Base-by-base conservation (phyloP, 495 filamentous ascomycete species). In the Aspergillus incahuasiensis region DNA sequence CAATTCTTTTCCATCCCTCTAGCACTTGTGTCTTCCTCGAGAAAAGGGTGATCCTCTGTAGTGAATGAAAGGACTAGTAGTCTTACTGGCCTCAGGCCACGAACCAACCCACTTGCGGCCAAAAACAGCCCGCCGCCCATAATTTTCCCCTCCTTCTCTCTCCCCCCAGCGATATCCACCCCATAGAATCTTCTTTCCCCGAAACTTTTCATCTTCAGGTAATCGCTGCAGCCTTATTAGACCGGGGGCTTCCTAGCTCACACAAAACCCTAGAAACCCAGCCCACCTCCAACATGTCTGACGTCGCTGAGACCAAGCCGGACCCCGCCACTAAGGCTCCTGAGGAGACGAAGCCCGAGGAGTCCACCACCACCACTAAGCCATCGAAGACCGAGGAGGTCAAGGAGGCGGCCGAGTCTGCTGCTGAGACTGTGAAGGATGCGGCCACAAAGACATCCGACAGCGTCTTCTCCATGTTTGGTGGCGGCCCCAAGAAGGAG, bases 381-480 rank as follows among this genome's bases (percentile, higher is more conserved):
- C 56, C 64, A 34, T 65, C 63, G 24, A 63, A 69, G 49, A 65
- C 71, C 19, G 69, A 74, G 56, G 63, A 68, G 38, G 55, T 63
- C 43, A 70, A 70, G 63, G 62, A 77, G 45, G 58, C 72, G 21
- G 73, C 69, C 21, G 72, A 74, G 51, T 61, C 70, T 40, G 74
- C 64, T 19, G 61, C 66, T 44, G 69, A 76, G 35, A 69, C 75
- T 42, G 76, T 74, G 48, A 72, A 79, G 50, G 72, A 72, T 30
- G 73, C 80, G 28, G 79, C 79, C 22, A 59, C 75, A 24, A 83
- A 82, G 57, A 82, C 85, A 30, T 81, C 85, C 63, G 85, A 85
- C 63, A 86, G 75, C 66, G 86, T 98, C 49, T 98, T 96, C 79
- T 88, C 87, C 68, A 98, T 98, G 94, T 98, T 98, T 70, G 94